A percentile compares a stretch with the other conserved stretches of the same genome.
Evolutionary conservation across 768 basidiomycete species (phyloP).

Genomic region (Clitopilus hobsonii): DNA sequence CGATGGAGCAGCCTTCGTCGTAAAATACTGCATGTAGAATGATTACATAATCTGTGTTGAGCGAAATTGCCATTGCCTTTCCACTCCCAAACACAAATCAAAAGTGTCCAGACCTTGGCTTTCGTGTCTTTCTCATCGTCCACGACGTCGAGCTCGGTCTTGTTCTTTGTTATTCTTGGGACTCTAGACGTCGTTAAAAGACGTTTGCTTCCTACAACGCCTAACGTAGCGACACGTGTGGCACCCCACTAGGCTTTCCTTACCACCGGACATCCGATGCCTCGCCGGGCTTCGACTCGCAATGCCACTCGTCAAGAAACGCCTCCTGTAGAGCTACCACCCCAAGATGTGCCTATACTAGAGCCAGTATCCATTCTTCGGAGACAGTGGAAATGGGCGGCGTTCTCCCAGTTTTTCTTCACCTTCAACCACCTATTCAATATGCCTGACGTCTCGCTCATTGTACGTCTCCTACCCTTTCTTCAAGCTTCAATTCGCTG

Average conservation of each 20-base stretch:
- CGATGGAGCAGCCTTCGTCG: constrained; percentile 34
- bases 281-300: constrained; percentile 49
- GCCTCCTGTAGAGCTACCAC: constrained; percentile 18
- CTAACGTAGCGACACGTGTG: constrained; percentile 5
- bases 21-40: constrained; percentile 11
- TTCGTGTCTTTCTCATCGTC: constrained; percentile 7
- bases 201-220: neutral
- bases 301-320: constrained; percentile 22
- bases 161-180: neutral
- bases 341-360: constrained; percentile 18
- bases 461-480: constrained; percentile 34
- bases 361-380: constrained; percentile 54
- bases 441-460: constrained; percentile 64
- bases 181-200: neutral
- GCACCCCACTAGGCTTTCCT: constrained; percentile 4
- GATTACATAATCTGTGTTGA: constrained; percentile 1
- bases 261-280: constrained; percentile 31
- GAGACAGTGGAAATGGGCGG: constrained; percentile 89
- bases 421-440: constrained; percentile 75
- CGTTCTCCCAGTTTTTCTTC: constrained; percentile 85
- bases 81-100: constrained; percentile 1
- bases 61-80: constrained; percentile 1
- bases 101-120: neutral
- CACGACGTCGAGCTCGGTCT: constrained; percentile 9
- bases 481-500: constrained; percentile 3